Conservation (phyloP, 2,329 filamentous ascomycete genomes). For the Sphaerulina vaccinii region DNA sequence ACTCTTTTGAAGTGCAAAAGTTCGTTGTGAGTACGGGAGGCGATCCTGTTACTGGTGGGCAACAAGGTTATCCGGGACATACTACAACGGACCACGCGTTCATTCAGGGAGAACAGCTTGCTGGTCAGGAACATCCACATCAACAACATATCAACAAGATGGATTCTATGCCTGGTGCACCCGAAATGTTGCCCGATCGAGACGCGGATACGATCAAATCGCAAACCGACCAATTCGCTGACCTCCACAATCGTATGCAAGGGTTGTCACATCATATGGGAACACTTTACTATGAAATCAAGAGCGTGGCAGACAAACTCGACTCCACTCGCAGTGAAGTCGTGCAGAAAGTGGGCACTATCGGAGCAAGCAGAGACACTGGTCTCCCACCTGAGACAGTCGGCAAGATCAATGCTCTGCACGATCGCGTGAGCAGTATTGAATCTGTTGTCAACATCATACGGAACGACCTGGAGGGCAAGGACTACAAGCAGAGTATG, state of each 20-base stretch:
- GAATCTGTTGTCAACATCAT: conserved; percentile 53
- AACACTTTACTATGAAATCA: conserved; percentile 59
- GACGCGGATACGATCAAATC: conserved; percentile 41
- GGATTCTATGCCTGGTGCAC: conserved; percentile 43
- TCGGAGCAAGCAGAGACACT: conserved; percentile 47
- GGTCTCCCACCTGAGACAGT: conserved; percentile 26
- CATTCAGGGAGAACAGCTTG: conserved; percentile 22
- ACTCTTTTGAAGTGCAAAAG: conserved; percentile 93
- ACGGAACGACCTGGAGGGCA: conserved; percentile 55
- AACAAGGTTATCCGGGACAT: conserved; percentile 21
- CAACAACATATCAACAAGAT: conserved; percentile 27
- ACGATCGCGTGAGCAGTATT: conserved; percentile 38
- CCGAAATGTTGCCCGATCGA: conserved; percentile 42
- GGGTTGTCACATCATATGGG: conserved; percentile 67
- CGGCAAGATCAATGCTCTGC: conserved; percentile 23
- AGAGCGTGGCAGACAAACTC: conserved; percentile 51
- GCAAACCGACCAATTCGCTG: conserved; percentile 66
- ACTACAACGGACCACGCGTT: conserved; percentile 34
- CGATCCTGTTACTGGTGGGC: conserved; percentile 33
- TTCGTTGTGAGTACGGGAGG: conserved; percentile 64
- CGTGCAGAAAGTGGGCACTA: conserved; percentile 45
- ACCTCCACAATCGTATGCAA: conserved; percentile 82
- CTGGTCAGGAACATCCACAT: conserved; percentile 34
- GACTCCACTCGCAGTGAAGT: conserved; percentile 60
- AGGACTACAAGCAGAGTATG: conserved; percentile 57